phyloP scores from a whole-genome alignment of 78 protist genomes.

The Creolimax fragrantissima region DNA sequence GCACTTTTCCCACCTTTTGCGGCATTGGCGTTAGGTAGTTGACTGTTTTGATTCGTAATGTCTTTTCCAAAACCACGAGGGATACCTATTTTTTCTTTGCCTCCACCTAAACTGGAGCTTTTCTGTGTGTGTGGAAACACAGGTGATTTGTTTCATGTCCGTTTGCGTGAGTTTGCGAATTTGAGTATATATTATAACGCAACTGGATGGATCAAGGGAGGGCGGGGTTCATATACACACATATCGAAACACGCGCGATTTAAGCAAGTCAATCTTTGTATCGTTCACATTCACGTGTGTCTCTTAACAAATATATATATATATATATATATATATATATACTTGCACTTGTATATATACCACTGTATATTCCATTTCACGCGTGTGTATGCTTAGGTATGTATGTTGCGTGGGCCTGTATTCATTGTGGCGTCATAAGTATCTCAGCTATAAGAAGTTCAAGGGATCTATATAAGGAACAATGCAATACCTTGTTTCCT shows the following conservation, averaged over 20 bases:
- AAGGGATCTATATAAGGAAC: neutral
- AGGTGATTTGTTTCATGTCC: too few relatives aligned
- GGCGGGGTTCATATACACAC: neutral
- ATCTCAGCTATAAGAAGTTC: neutral
- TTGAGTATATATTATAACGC: neutral
- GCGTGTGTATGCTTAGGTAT: neutral
- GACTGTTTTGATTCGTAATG: too few relatives aligned
- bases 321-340: neutral
- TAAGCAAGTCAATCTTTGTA: neutral
- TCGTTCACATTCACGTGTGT: neutral
- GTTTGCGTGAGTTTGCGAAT: too few relatives aligned
- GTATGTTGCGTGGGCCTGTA: neutral
- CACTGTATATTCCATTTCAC: neutral
- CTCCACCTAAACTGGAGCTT: too few relatives aligned
- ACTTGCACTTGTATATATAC: neutral
- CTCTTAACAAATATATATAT: neutral
- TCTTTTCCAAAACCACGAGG: too few relatives aligned
- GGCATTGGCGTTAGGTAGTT: too few relatives aligned
- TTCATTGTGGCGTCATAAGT: neutral
- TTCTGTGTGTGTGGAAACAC: too few relatives aligned
- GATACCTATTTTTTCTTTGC: too few relatives aligned
- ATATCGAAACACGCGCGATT: neutral
- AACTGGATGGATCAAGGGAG: too few relatives aligned
- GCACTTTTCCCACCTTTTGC: too few relatives aligned
- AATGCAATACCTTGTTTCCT: neutral